These are phyloP conservation scores for Porogramme epimiltina DNA, from an alignment of 1,284 basidiomycete genomes.

Conservation along the genomic window DNA sequence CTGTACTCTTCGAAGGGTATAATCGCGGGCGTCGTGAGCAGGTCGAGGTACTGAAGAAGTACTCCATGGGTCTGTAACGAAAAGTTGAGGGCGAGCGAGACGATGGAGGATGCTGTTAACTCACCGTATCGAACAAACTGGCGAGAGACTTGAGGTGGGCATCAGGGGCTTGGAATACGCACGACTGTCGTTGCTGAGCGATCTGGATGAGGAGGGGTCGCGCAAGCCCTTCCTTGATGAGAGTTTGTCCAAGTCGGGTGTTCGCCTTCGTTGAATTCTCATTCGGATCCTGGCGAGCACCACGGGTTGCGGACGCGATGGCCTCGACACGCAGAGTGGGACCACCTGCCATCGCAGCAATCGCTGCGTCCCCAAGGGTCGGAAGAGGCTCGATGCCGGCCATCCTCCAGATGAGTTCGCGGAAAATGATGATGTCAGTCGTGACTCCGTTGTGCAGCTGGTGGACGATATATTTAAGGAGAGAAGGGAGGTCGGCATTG, in stretches of 20 bases:
- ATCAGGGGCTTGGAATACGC: constrained; percentile 70
- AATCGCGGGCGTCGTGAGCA: constrained; percentile 66
- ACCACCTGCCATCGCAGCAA: constrained; percentile 90
- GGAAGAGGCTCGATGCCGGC: constrained; percentile 91
- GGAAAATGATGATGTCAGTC: constrained; percentile 89
- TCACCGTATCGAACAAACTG: constrained; percentile 84
- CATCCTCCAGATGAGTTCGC: constrained; percentile 95
- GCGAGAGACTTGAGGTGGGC: constrained; percentile 84
- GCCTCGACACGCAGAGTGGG: constrained; percentile 86
- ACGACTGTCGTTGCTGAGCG: constrained; percentile 84
- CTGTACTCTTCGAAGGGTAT: constrained; percentile 65
- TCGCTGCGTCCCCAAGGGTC: constrained; percentile 86
- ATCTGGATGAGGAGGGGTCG: constrained; percentile 87
- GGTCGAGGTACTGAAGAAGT: constrained; percentile 73
- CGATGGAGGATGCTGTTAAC: constrained; percentile 36
- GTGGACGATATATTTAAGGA: constrained; percentile 91
- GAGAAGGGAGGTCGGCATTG: constrained; percentile 79
- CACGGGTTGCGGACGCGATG: constrained; percentile 71
- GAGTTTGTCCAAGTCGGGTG: constrained; percentile 66
- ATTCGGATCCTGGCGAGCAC: constrained; percentile 66
- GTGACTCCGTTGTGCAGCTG: constrained; percentile 84
- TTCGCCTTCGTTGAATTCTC: constrained; percentile 64
- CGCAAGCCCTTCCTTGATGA: constrained; percentile 75
- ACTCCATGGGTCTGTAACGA: constrained; percentile 71
- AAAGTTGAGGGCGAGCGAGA: constrained; percentile 27